Evolutionary conservation across 164 flowering plant species (phyloP).

Genomic region (Berberis thunbergii): DNA sequence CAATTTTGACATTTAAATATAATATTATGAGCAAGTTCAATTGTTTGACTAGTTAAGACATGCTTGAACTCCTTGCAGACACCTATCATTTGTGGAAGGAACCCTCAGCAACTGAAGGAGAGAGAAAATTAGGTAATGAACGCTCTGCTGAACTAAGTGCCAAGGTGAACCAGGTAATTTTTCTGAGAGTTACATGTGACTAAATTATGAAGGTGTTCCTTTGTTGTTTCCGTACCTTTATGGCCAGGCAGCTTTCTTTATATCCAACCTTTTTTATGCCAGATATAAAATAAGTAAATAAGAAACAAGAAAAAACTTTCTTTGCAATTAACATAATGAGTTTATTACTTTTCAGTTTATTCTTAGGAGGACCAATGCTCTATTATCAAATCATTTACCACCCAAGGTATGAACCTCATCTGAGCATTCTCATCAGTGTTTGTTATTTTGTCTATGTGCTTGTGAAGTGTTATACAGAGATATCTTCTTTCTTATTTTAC

Average conservation of each 20-base stretch:
- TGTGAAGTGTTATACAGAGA: no score
- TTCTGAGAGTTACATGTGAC: background rate
- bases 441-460: no score
- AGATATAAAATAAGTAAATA: background rate
- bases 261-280: background rate
- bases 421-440: no score
- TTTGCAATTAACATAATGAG: background rate
- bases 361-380: conserved; percentile 87
- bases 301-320: background rate
- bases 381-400: conserved; percentile 90
- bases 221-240: background rate
- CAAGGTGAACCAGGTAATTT: conserved; percentile 86
- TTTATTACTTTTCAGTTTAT: conserved; percentile 57
- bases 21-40: background rate
- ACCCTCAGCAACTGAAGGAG: conserved; percentile 75
- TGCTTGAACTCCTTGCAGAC: conserved; percentile 24
- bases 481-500: no score
- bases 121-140: conserved; percentile 56
- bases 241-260: background rate
- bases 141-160: conserved; percentile 83
- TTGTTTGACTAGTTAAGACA: background rate
- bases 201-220: background rate
- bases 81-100: conserved; percentile 93
- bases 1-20: background rate
- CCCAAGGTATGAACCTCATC: conserved; percentile 59